Percentiles rank a stretch among this genome's conserved stretches.
These are phyloP conservation scores for Ganoderma meredithae DNA, from an alignment of 1,284 basidiomycete species.

Conservation along the genomic window DNA sequence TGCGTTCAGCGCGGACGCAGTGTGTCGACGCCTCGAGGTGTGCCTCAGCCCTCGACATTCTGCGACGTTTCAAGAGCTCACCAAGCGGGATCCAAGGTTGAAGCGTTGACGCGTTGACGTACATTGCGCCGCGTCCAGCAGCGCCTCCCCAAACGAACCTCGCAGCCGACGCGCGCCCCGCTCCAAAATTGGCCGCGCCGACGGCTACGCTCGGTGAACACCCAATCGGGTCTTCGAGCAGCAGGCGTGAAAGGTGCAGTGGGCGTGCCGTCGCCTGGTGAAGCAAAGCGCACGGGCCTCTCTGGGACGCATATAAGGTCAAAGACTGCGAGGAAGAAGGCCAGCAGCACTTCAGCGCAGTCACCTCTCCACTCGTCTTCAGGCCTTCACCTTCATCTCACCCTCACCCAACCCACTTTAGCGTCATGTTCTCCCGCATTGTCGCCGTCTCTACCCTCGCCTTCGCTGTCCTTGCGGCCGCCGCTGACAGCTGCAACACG, in stretches of 20 bases:
- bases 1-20: too few species aligned
- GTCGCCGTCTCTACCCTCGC: conserved; percentile 18
- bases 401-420: background rate
- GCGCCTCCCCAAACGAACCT: background rate
- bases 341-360: background rate
- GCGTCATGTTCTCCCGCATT: conserved; percentile 23
- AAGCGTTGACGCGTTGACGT: background rate
- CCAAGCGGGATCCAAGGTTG: background rate
- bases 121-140: background rate
- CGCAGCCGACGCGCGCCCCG: background rate
- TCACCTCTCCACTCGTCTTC: background rate
- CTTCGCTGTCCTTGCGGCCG: conserved; percentile 25
- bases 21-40: too few species aligned
- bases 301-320: background rate
- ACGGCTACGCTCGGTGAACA: background rate
- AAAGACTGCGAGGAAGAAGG: background rate
- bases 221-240: background rate
- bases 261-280: background rate
- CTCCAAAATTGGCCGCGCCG: background rate
- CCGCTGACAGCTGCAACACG: conserved; percentile 27
- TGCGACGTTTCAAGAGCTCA: background rate
- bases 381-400: background rate
- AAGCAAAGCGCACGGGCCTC: background rate
- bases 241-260: background rate
- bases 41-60: background rate